These are phyloP conservation scores for Stephania japonica DNA, from an alignment of 164 flowering plant genomes.

Conservation along the genomic window DNA sequence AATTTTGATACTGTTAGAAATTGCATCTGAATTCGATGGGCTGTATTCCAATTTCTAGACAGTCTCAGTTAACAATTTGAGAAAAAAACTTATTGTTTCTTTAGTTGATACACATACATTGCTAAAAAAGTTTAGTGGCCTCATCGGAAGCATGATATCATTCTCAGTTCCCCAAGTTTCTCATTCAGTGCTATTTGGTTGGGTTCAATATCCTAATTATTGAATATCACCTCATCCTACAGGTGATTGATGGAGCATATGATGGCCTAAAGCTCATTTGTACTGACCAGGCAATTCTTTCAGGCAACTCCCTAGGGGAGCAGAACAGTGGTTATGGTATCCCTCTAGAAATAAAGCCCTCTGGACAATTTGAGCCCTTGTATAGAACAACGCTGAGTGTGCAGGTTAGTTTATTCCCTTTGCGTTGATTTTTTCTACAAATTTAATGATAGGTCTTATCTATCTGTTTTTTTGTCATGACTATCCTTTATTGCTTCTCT, in stretches of 20 bases:
- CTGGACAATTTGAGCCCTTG: slow-evolving; percentile 96
- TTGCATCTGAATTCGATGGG: too few relatives aligned
- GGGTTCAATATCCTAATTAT: background rate
- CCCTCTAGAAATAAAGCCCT: slow-evolving; percentile 87
- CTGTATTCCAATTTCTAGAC: too few relatives aligned
- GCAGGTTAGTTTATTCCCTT: slow-evolving; percentile 42
- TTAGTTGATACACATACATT: too few relatives aligned
- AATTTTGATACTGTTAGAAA: too few relatives aligned
- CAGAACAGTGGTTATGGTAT: slow-evolving; percentile 42
- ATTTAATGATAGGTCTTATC: background rate
- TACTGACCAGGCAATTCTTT: slow-evolving; percentile 65
- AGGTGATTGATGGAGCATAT: slow-evolving; percentile 83
- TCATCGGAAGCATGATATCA: too few relatives aligned
- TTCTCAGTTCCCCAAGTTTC: too few relatives aligned
- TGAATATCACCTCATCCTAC: background rate
- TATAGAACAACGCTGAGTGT: slow-evolving; percentile 70
- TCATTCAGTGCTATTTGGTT: background rate
- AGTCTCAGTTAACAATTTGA: too few relatives aligned
- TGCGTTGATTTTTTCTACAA: background rate
- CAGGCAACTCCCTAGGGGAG: slow-evolving; percentile 37
- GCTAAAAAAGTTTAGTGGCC: too few relatives aligned
- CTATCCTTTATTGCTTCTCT: slow-evolving; percentile 7
- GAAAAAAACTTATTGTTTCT: too few relatives aligned
- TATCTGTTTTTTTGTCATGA: slow-evolving; percentile 5
- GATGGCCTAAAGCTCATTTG: slow-evolving; percentile 67